Conservation (phyloP, 2,329 filamentous ascomycete genomes). For the Fusarium sublunatum region DNA sequence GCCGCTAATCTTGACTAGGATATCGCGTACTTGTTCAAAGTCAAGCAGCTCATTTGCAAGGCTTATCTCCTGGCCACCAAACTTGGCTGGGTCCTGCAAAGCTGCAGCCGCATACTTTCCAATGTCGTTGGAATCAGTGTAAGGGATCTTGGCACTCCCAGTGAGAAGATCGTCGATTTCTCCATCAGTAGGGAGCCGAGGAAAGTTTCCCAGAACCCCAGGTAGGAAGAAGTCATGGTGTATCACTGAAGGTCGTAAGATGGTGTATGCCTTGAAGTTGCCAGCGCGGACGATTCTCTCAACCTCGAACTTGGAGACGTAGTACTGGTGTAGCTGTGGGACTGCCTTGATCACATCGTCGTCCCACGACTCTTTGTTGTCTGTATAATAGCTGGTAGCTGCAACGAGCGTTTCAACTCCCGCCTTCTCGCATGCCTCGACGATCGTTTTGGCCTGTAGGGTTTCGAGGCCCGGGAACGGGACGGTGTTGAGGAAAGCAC, state of each 20-base stretch:
- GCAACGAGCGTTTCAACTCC: constrained; percentile 47
- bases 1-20: constrained; percentile 48
- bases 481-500: constrained; percentile 47
- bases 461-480: constrained; percentile 46
- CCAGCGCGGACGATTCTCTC: constrained; percentile 49
- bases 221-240: constrained; percentile 47
- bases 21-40: constrained; percentile 47
- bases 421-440: constrained; percentile 48
- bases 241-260: constrained; percentile 49
- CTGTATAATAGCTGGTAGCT: constrained; percentile 40
- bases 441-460: constrained; percentile 48
- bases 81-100: constrained; percentile 47
- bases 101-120: constrained; percentile 51
- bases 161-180: constrained; percentile 45
- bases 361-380: constrained; percentile 42
- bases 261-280: constrained; percentile 49
- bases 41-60: constrained; percentile 46
- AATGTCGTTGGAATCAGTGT: constrained; percentile 49
- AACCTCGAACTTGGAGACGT: constrained; percentile 52
- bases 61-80: constrained; percentile 48
- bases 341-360: constrained; percentile 16
- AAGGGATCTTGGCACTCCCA: constrained; percentile 39
- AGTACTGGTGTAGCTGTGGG: constrained; percentile 47
- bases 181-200: constrained; percentile 43
- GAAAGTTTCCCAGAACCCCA: constrained; percentile 43